These are phyloP conservation scores for Fonsecaea nubica DNA, from an alignment of 2,329 filamentous ascomycete species.

Conservation along the genomic window DNA sequence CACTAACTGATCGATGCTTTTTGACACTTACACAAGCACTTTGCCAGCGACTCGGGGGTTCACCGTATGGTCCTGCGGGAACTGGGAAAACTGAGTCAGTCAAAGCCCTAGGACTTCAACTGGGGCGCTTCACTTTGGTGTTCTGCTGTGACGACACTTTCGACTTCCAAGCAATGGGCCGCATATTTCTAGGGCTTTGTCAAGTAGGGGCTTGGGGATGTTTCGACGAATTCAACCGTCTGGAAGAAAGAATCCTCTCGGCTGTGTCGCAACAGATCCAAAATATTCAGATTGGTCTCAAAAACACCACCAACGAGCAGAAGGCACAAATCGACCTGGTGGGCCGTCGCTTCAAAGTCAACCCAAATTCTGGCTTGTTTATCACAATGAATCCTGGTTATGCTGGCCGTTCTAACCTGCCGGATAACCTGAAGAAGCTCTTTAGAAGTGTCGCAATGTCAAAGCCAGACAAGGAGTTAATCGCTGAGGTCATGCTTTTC, in stretches of 20 bases:
- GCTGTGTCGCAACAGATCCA: slow-evolving; percentile 99
- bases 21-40: slow-evolving; percentile 95
- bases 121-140: slow-evolving; percentile 96
- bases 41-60: slow-evolving; percentile 92
- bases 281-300: slow-evolving; percentile 96
- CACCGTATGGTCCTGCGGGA: slow-evolving; percentile 94
- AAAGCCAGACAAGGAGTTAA: slow-evolving; percentile 98
- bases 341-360: slow-evolving; percentile 86
- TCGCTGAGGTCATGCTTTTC: slow-evolving; percentile 99
- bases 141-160: slow-evolving; percentile 99
- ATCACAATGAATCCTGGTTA: slow-evolving; percentile 99
- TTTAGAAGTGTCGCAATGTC: slow-evolving; percentile 99
- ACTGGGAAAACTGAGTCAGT: slow-evolving; percentile 99
- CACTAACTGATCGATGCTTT: slow-evolving; percentile 97
- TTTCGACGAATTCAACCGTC: slow-evolving; percentile 99
- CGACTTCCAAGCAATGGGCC: slow-evolving; percentile 99
- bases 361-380: slow-evolving; percentile 95
- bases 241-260: slow-evolving; percentile 96
- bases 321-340: slow-evolving; percentile 93
- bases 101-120: slow-evolving; percentile 93
- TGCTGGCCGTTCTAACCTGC: slow-evolving; percentile 94
- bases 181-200: slow-evolving; percentile 98
- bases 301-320: slow-evolving; percentile 79
- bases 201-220: slow-evolving; percentile 99
- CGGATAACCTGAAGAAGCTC: slow-evolving; percentile 98